phyloP scores from a whole-genome alignment of 2,329 filamentous ascomycete genomes.

The Pseudogymnoascus destructans region DNA sequence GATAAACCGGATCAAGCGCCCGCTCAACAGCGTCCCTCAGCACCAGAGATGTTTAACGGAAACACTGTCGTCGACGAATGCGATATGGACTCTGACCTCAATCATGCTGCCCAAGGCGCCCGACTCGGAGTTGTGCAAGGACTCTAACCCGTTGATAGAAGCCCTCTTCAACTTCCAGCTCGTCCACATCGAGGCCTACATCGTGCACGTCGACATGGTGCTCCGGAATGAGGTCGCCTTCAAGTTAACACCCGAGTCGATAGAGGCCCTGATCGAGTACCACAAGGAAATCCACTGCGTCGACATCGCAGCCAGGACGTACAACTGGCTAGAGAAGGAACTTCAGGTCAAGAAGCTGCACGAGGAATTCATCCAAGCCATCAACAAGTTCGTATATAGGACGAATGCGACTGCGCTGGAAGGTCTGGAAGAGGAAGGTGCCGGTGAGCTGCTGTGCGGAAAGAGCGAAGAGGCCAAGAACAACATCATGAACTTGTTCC shows the following conservation, averaged over 20 bases:
- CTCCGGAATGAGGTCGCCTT: constrained; percentile 93
- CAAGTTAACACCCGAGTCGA: constrained; percentile 91
- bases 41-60: constrained; percentile 93
- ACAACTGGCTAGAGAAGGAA: constrained; percentile 95
- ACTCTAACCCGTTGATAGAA: constrained; percentile 71
- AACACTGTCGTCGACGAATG: constrained; percentile 75
- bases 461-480: constrained; percentile 89
- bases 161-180: constrained; percentile 87
- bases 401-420: constrained; percentile 81
- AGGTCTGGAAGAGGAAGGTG: constrained; percentile 91
- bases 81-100: constrained; percentile 89
- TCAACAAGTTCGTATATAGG: constrained; percentile 94
- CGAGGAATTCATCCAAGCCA: constrained; percentile 88
- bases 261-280: constrained; percentile 84
- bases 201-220: constrained; percentile 98
- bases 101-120: constrained; percentile 86
- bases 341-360: constrained; percentile 93
- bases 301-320: constrained; percentile 77
- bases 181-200: constrained; percentile 89
- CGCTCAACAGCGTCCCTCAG: constrained; percentile 90
- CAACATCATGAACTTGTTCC: constrained; percentile 69
- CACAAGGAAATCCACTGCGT: constrained; percentile 92
- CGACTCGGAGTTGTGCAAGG: constrained; percentile 69
- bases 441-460: constrained; percentile 81
- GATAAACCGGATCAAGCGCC: constrained; percentile 92